phyloP scores from a whole-genome alignment of 495 filamentous ascomycete species.

The Penicillium atrosanguineum region DNA sequence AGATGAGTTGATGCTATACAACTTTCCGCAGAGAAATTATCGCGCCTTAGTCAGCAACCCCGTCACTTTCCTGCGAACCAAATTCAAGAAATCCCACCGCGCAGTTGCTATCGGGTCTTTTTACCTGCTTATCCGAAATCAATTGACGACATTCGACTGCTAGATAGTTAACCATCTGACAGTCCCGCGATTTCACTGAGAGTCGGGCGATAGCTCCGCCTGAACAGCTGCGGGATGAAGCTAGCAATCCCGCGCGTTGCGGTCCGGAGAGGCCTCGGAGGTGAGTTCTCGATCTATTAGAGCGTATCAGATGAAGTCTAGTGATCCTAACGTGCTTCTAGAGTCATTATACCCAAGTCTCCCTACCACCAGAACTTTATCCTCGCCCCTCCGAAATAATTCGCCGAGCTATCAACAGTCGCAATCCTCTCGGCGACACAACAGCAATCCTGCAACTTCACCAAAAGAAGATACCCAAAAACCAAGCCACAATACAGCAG shows the following conservation, averaged over 20 bases:
- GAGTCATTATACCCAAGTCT: background rate
- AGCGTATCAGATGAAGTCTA: background rate
- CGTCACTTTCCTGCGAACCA: conserved; percentile 17
- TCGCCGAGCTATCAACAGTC: conserved; percentile 3
- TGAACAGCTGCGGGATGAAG: conserved; percentile 29
- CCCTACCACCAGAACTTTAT: background rate
- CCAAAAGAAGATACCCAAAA: background rate
- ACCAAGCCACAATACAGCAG: background rate
- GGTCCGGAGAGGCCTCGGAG: conserved; percentile 24
- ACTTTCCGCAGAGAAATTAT: conserved; percentile 29
- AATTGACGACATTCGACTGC: background rate
- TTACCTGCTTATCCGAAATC: conserved; percentile 15
- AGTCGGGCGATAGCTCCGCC: conserved; percentile 3
- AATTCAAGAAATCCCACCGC: background rate
- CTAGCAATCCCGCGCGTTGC: conserved; percentile 28
- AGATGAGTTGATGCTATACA: conserved; percentile 22
- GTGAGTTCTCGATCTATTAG: conserved; percentile 5
- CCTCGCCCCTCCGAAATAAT: conserved; percentile 1
- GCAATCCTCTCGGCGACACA: conserved; percentile 11
- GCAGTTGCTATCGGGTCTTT: conserved; percentile 5
- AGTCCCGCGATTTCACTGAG: conserved; percentile 11
- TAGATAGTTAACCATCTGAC: background rate
- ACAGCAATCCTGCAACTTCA: conserved; percentile 16
- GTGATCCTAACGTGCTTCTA: background rate
- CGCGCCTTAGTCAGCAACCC: conserved; percentile 27